These are phyloP conservation scores for Glycine soja DNA, from an alignment of 306 rosid species.

Conservation along the genomic window DNA sequence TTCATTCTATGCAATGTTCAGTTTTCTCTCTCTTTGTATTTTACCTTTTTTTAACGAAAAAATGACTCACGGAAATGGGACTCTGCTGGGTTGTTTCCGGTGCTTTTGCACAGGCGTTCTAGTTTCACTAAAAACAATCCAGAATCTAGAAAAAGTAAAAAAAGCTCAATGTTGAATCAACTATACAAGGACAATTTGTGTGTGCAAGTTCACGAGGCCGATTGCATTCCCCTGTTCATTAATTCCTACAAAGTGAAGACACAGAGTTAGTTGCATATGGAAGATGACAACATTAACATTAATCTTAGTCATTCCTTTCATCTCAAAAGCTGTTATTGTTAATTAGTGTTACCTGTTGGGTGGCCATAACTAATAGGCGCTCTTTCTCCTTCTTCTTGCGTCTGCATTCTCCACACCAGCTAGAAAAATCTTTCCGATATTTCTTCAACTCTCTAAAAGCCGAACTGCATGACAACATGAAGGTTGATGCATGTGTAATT, in stretches of 20 bases:
- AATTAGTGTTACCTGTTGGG: conserved; percentile 38
- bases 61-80: too few relatives aligned
- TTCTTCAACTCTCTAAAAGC: conserved; percentile 85
- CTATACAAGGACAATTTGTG: conserved; percentile 1
- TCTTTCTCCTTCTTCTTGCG: conserved; percentile 80
- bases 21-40: too few relatives aligned
- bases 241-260: conserved; percentile 9
- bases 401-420: conserved; percentile 93
- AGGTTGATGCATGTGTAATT: conserved; percentile 23
- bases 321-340: not conserved
- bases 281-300: not conserved
- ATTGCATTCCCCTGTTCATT: conserved; percentile 20
- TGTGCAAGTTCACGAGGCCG: conserved; percentile 6
- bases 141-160: not conserved
- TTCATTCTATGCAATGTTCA: too few relatives aligned
- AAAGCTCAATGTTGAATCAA: not conserved
- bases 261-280: not conserved
- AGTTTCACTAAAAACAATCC: not conserved
- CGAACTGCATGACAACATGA: conserved; percentile 62
- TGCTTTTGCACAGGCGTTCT: too few relatives aligned
- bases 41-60: too few relatives aligned
- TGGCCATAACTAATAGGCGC: conserved; percentile 64
- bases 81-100: too few relatives aligned
- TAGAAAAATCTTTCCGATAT: conserved; percentile 73
- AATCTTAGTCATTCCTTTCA: not conserved